These are phyloP conservation scores for Diplodia mutila DNA, from an alignment of 2,329 filamentous ascomycete species.

Conservation along the genomic window DNA sequence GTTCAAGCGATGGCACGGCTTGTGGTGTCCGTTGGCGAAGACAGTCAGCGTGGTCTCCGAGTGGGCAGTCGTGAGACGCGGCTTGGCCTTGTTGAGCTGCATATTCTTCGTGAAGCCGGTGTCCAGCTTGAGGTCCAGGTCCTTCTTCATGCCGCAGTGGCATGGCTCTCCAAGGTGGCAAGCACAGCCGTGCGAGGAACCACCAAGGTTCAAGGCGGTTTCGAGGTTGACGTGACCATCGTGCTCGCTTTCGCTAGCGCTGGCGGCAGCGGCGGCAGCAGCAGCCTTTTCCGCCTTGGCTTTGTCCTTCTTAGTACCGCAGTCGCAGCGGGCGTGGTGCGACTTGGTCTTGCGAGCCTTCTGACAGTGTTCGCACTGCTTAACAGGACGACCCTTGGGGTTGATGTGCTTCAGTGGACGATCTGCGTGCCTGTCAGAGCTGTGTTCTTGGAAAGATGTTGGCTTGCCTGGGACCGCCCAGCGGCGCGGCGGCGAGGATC, in stretches of 20 bases:
- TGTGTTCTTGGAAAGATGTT: slow-evolving; percentile 13
- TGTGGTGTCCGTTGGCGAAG: slow-evolving; percentile 67
- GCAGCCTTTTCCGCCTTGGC: slow-evolving; percentile 49
- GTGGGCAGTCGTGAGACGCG: slow-evolving; percentile 59
- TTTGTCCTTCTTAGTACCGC: slow-evolving; percentile 83
- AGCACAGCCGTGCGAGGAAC: slow-evolving; percentile 47
- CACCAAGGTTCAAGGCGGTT: slow-evolving; percentile 37
- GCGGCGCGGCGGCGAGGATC: slow-evolving; percentile 12
- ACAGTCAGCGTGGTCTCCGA: slow-evolving; percentile 64
- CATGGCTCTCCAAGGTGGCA: slow-evolving; percentile 64
- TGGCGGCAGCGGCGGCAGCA: slow-evolving; percentile 33
- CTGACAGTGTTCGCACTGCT: slow-evolving; percentile 97
- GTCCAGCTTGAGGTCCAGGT: slow-evolving; percentile 53
- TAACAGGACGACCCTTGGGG: slow-evolving; percentile 95
- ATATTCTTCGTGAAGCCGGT: slow-evolving; percentile 52
- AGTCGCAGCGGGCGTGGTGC: slow-evolving; percentile 95
- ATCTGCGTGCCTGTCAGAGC: slow-evolving; percentile 58
- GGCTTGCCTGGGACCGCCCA: slow-evolving; percentile 31
- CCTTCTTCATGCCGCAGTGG: slow-evolving; percentile 64
- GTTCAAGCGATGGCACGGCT: slow-evolving; percentile 67
- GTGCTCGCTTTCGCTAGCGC: slow-evolving; percentile 41
- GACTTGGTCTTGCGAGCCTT: slow-evolving; percentile 93
- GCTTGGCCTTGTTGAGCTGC: slow-evolving; percentile 55
- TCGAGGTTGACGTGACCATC: slow-evolving; percentile 32
- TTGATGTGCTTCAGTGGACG: slow-evolving; percentile 92